Percentiles rank a stretch among this genome's conserved stretches.
These are phyloP conservation scores for Jamesozyma piceae DNA, from an alignment of 805 yeast species.

Conservation along the genomic window DNA sequence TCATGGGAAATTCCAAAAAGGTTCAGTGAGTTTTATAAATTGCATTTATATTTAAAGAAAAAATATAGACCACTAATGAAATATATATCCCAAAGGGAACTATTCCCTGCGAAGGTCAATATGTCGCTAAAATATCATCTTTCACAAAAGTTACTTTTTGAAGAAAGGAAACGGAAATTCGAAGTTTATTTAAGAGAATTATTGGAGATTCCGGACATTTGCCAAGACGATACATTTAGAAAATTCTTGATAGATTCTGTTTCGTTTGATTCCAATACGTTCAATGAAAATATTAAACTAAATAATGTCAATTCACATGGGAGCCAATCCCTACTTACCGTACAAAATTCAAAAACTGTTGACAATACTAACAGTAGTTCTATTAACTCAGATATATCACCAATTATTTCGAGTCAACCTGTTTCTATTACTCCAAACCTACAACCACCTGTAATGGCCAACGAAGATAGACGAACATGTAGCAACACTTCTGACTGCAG, in stretches of 20 bases:
- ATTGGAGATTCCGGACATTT: conserved; percentile 55
- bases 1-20: conserved; percentile 90
- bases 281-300: background rate
- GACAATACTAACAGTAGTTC: background rate
- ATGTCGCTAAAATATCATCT: conserved; percentile 62
- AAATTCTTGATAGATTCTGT: conserved; percentile 50
- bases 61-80: conserved; percentile 27
- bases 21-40: conserved; percentile 69
- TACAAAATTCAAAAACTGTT: too few relatives aligned
- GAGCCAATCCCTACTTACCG: too few relatives aligned
- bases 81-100: conserved; percentile 30
- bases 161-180: conserved; percentile 50
- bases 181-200: conserved; percentile 54
- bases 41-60: conserved; percentile 54
- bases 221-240: conserved; percentile 63
- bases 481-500: too few relatives aligned
- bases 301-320: background rate
- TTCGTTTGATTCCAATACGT: conserved; percentile 5
- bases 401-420: background rate
- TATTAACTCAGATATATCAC: conserved; percentile 1
- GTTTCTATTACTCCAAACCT: background rate
- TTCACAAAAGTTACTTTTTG: conserved; percentile 46
- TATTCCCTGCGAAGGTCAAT: conserved; percentile 40
- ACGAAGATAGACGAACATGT: too few relatives aligned
- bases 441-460: too few relatives aligned